A percentile compares a stretch with the other conserved stretches of the same genome.
Conservation (phyloP, 2,329 filamentous ascomycete genomes). For the Parasarocladium wereldwijsianum region DNA sequence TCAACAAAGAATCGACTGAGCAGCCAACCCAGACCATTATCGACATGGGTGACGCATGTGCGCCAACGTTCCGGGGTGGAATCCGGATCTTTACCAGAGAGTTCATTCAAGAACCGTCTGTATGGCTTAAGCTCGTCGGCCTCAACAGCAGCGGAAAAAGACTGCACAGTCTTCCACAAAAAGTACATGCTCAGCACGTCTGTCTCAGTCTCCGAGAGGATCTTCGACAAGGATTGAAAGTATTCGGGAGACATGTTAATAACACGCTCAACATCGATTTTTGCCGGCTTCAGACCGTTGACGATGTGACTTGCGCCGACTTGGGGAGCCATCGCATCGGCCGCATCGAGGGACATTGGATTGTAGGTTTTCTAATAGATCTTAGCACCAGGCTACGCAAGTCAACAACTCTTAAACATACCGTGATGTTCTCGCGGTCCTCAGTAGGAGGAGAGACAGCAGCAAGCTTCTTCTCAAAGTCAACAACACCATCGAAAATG, state of each 20-base stretch:
- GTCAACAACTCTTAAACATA: too few relatives aligned
- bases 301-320: constrained; percentile 35
- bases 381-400: not conserved
- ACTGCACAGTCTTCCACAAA: constrained; percentile 46
- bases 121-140: constrained; percentile 45
- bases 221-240: constrained; percentile 38
- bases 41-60: constrained; percentile 43
- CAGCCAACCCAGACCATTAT: constrained; percentile 49
- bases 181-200: constrained; percentile 48
- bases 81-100: constrained; percentile 47
- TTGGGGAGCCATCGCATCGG: constrained; percentile 37
- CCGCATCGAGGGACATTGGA: constrained; percentile 41
- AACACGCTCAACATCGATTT: not conserved
- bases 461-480: constrained; percentile 38
- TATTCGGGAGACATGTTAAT: constrained; percentile 37
- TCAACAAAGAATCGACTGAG: constrained; percentile 58
- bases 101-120: constrained; percentile 41
- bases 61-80: constrained; percentile 51
- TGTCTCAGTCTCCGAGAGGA: constrained; percentile 36
- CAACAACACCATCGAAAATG: constrained; percentile 29
- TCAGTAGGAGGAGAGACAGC: constrained; percentile 41
- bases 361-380: constrained; percentile 44
- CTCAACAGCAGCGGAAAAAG: constrained; percentile 38
- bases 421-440: constrained; percentile 44
- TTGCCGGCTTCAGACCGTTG: not conserved